These are phyloP conservation scores for Acanthamoeba rhysodes DNA, from an alignment of 208 protist genomes.

Conservation along the genomic window DNA sequence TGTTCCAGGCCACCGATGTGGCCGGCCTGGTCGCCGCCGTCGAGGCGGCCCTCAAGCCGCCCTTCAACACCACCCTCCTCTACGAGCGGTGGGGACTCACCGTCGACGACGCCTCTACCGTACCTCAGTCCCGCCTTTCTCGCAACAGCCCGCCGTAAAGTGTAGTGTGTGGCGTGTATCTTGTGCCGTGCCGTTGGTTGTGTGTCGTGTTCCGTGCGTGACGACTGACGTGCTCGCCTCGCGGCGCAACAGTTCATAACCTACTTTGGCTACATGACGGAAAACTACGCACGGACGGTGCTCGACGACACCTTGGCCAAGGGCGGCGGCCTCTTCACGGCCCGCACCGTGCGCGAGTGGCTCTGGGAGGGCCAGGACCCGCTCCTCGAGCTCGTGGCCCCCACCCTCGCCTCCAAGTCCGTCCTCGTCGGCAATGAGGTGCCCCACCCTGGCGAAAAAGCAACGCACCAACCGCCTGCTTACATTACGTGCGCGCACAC, in stretches of 20 bases:
- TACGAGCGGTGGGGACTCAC: neutral
- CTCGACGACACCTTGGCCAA: slow-evolving; percentile 6
- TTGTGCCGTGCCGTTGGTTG: too few species aligned
- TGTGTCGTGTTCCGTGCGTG: neutral
- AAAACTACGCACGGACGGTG: neutral
- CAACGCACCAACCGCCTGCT: too few species aligned
- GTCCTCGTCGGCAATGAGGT: slow-evolving; percentile 42
- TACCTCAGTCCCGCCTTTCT: neutral
- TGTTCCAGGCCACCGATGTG: slow-evolving; percentile 5
- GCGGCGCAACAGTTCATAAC: neutral
- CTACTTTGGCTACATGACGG: slow-evolving; percentile 7
- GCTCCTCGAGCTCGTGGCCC: neutral
- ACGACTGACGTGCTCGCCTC: neutral
- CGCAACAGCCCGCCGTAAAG: neutral
- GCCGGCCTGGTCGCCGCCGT: neutral
- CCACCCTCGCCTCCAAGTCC: slow-evolving; percentile 19
- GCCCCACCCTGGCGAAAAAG: neutral
- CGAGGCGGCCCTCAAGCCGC: slow-evolving; percentile 22
- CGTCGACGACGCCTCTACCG: neutral
- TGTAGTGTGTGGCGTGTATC: too few species aligned
- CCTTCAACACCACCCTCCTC: neutral
- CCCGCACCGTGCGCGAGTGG: slow-evolving; percentile 68
- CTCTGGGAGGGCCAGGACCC: slow-evolving; percentile 21
- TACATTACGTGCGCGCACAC: neutral
- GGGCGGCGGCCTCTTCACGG: slow-evolving; percentile 59